phyloP scores from a whole-genome alignment of 305 asterid genomes.

The Fraxinus velutina region DNA sequence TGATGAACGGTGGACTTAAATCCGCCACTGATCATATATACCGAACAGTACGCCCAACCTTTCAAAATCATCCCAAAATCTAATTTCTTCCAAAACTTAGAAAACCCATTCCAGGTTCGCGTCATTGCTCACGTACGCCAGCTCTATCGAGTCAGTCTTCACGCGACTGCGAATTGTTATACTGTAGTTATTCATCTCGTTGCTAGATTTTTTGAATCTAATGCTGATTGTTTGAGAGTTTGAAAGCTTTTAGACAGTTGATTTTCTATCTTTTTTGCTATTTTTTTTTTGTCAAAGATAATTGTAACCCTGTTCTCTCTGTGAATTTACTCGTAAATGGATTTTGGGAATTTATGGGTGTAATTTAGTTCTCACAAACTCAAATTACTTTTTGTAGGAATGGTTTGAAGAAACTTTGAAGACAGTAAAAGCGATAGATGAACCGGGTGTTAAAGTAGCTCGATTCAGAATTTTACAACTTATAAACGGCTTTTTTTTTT shows the following conservation, averaged over 20 bases:
- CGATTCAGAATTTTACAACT: conserved; percentile 2
- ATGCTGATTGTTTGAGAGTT: not conserved
- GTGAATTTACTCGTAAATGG: not conserved
- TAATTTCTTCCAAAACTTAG: not conserved
- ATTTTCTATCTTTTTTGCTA: not conserved
- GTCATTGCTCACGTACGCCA: not conserved
- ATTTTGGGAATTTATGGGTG: not conserved
- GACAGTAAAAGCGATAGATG: not conserved
- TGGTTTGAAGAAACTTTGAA: conserved; percentile 17
- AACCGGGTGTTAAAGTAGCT: not conserved
- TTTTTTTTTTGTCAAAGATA: not conserved
- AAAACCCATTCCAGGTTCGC: not conserved
- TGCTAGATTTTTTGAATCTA: not conserved
- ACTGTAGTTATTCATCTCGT: not conserved
- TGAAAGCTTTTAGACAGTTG: not conserved
- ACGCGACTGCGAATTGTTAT: not conserved
- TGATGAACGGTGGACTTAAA: not conserved
- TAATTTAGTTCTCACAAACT: conserved; percentile 6
- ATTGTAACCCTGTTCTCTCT: not conserved
- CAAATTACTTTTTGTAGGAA: conserved; percentile 21
- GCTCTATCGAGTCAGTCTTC: not conserved
- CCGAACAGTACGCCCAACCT: not conserved
- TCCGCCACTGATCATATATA: not conserved
- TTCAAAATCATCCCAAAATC: not conserved
- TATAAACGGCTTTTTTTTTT: not conserved